Base-by-base conservation (phyloP, 352 stramenopile species). In the Phytophthora agathidicida region DNA sequence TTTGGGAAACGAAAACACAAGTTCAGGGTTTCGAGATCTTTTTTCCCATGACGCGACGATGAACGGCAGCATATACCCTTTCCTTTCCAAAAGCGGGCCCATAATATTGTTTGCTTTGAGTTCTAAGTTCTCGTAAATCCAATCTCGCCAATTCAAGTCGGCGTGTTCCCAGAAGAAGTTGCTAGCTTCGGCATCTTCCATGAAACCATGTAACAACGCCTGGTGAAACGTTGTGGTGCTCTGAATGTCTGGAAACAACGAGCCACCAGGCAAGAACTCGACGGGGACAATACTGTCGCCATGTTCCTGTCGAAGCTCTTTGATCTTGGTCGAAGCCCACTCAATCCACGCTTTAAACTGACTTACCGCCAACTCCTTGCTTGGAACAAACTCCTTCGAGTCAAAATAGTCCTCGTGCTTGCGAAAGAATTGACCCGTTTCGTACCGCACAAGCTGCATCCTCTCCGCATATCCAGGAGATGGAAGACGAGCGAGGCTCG, bases 341-440 rank as follows among this genome's bases (percentile, higher is more conserved):
- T 41, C 33, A 14, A 69, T 68, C 78, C 80, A 92, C 31, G 24
- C 54, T 11, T 64, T 30, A 56, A 82, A 90, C 27, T 86, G 75
- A 0, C 64, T 22, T 3, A 26, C 47, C 9, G 73, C 71, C 17
- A 86, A 55, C 33, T 70, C 35, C 13, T 84, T 71, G 27, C 44
- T 69, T 3, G 73, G 73, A 9, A 89, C 26, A 27, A 91, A 89
- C 53, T 80, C 66, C 55, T 88, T 89, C 17, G 73, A 86, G 26
- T 84, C 67, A 53, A 92, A 92, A 52, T 89, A 89, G 51, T 92
- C 83, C 52, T 90, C 74, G 50, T 90, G 83, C 52, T 89, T 81
- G 26, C 83, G 83, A 47, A 88, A 92, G 51, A 90, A 88, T 62
- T 90, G 80, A 3, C 76, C 80, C 0, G 62, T 75, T 54, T 88